These are phyloP conservation scores for Carallia brachiata DNA, from an alignment of 345 rosid genomes.

Conservation along the genomic window DNA sequence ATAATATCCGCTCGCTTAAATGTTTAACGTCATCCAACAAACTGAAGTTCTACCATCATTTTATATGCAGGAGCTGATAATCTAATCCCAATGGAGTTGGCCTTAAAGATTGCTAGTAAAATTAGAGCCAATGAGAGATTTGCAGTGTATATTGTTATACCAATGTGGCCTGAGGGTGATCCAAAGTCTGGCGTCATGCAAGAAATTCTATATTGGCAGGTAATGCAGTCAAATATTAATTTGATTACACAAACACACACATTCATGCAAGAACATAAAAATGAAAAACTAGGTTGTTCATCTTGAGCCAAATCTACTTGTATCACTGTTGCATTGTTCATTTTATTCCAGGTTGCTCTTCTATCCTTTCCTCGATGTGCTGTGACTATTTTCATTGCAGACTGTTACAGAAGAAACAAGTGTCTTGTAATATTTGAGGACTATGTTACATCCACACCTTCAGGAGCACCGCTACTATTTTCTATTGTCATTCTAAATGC, in stretches of 20 bases:
- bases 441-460: too few species aligned
- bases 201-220: conserved; percentile 99
- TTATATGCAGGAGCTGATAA: conserved; percentile 81
- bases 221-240: conserved; percentile 18
- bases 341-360: neutral
- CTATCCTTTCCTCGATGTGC: too few species aligned
- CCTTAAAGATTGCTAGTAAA: conserved; percentile 85
- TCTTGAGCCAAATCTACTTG: neutral
- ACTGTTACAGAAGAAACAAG: too few species aligned
- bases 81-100: conserved; percentile 94
- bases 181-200: conserved; percentile 72
- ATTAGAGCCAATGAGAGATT: conserved; percentile 88
- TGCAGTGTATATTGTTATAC: conserved; percentile 79
- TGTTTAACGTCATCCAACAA: too few species aligned
- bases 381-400: too few species aligned
- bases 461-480: too few species aligned
- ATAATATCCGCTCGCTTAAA: neutral
- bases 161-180: conserved; percentile 99
- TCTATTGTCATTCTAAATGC: too few species aligned
- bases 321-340: neutral
- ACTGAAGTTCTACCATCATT: neutral
- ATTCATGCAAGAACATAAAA: neutral
- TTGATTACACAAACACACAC: neutral
- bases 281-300: neutral
- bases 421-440: too few species aligned